These are phyloP conservation scores for Kuraishia ogatae DNA, from an alignment of 805 yeast genomes.

Conservation along the genomic window DNA sequence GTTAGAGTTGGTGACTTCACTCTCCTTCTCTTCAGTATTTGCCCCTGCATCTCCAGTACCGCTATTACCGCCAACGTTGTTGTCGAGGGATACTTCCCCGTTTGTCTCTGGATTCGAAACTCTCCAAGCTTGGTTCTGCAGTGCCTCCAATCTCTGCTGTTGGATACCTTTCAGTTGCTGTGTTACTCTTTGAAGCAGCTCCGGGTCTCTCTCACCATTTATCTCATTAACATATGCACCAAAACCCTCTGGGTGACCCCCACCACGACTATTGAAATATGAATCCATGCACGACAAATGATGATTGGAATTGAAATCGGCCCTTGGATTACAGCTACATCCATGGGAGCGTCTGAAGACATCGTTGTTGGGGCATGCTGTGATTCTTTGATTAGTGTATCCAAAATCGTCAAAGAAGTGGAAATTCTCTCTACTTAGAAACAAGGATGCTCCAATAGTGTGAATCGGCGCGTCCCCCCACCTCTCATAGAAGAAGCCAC, in stretches of 20 bases:
- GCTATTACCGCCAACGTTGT: background rate
- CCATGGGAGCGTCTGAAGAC: conserved; percentile 15
- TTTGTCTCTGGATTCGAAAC: background rate
- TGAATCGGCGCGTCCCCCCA: conserved; percentile 95
- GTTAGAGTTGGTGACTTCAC: no score
- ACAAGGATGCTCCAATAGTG: conserved; percentile 60
- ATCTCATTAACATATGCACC: background rate
- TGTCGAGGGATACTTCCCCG: background rate
- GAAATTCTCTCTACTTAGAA: conserved; percentile 45
- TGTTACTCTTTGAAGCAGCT: background rate
- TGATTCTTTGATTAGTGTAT: conserved; percentile 49
- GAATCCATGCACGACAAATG: conserved; percentile 2
- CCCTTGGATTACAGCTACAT: conserved; percentile 29
- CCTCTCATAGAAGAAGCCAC: conserved; percentile 80
- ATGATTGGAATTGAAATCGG: conserved; percentile 22
- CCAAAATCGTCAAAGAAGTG: conserved; percentile 74
- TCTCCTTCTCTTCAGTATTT: background rate
- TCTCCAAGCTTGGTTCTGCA: background rate
- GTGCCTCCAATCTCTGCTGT: background rate
- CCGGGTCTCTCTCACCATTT: background rate
- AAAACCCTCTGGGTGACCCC: background rate
- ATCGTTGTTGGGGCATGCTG: conserved; percentile 32
- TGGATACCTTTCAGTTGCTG: background rate
- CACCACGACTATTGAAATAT: background rate
- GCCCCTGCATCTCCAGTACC: background rate